phyloP scores from a whole-genome alignment of 2,329 filamentous ascomycete species.

The Botrytis galanthina region DNA sequence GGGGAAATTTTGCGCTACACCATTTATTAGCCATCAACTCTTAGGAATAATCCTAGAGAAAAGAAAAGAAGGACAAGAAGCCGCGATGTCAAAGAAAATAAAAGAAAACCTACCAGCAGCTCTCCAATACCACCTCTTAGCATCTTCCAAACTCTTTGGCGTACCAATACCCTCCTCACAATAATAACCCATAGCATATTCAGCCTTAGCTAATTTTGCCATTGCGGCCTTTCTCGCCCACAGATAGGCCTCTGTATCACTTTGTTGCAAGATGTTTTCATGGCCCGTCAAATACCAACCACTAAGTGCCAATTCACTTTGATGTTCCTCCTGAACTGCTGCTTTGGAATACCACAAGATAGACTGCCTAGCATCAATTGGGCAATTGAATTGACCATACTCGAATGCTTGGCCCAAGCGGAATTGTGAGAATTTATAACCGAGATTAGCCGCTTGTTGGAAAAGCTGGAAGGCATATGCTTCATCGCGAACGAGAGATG shows the following conservation, averaged over 20 bases:
- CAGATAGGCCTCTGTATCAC: constrained; percentile 92
- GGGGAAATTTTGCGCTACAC: constrained; percentile 82
- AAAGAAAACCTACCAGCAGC: constrained; percentile 75
- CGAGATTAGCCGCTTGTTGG: constrained; percentile 78
- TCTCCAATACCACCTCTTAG: constrained; percentile 96
- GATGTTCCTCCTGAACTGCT: constrained; percentile 90
- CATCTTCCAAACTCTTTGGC: constrained; percentile 83
- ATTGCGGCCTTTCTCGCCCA: constrained; percentile 94
- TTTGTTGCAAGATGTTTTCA: constrained; percentile 84
- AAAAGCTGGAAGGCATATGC: constrained; percentile 78
- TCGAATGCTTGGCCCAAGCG: constrained; percentile 85
- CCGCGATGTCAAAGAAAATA: background rate
- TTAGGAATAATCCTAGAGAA: too few relatives aligned
- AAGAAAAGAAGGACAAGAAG: background rate
- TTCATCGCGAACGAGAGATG: constrained; percentile 73
- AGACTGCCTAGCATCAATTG: constrained; percentile 76
- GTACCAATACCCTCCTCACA: constrained; percentile 93
- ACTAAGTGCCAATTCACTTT: constrained; percentile 78
- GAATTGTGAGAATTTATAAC: constrained; percentile 95
- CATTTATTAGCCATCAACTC: constrained; percentile 19
- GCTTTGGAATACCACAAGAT: constrained; percentile 95
- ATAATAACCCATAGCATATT: constrained; percentile 98
- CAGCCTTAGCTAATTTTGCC: constrained; percentile 84
- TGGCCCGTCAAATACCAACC: constrained; percentile 96
- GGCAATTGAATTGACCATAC: constrained; percentile 79